Evolutionary conservation across 1,284 basidiomycete genomes (phyloP).

Genomic region (Bondarzewia mesenterica): DNA sequence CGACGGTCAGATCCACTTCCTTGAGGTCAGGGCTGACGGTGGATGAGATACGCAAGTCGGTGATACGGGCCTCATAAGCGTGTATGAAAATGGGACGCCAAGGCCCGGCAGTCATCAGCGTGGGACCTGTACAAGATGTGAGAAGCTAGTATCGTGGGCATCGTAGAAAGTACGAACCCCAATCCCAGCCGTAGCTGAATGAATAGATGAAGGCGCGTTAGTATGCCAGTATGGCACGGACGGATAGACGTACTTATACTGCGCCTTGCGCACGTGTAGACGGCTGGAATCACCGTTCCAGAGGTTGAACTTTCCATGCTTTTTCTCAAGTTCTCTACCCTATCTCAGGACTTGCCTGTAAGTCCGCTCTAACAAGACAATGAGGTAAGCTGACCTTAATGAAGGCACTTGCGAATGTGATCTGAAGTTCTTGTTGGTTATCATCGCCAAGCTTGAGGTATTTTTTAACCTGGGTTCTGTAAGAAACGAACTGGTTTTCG

Average conservation of each 20-base stretch:
- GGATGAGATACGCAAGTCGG: slow-evolving; percentile 52
- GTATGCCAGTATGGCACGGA: not conserved
- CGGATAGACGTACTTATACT: slow-evolving; percentile 58
- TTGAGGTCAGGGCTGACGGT: slow-evolving; percentile 44
- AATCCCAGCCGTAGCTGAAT: slow-evolving; percentile 77
- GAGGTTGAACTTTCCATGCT: slow-evolving; percentile 48
- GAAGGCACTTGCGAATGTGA: slow-evolving; percentile 74
- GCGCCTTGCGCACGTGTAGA: slow-evolving; percentile 82
- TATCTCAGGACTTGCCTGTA: slow-evolving; percentile 16
- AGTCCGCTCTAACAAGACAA: not conserved
- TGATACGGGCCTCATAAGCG: slow-evolving; percentile 54
- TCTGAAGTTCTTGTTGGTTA: slow-evolving; percentile 50
- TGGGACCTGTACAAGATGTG: slow-evolving; percentile 39
- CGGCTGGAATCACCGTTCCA: slow-evolving; percentile 89
- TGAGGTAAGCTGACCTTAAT: slow-evolving; percentile 36
- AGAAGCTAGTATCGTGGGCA: not conserved
- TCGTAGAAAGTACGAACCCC: slow-evolving; percentile 43
- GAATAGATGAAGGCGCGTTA: not conserved
- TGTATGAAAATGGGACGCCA: slow-evolving; percentile 75
- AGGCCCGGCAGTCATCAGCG: slow-evolving; percentile 72
- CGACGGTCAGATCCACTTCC: slow-evolving; percentile 41
- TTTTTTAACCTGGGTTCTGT: slow-evolving; percentile 54
- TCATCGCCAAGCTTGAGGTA: slow-evolving; percentile 53
- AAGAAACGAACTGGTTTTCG: slow-evolving; percentile 72
- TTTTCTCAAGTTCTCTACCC: slow-evolving; percentile 61